Base-by-base conservation (phyloP, 1,139 yeast genomes). In the Taiozyma sp. region DNA sequence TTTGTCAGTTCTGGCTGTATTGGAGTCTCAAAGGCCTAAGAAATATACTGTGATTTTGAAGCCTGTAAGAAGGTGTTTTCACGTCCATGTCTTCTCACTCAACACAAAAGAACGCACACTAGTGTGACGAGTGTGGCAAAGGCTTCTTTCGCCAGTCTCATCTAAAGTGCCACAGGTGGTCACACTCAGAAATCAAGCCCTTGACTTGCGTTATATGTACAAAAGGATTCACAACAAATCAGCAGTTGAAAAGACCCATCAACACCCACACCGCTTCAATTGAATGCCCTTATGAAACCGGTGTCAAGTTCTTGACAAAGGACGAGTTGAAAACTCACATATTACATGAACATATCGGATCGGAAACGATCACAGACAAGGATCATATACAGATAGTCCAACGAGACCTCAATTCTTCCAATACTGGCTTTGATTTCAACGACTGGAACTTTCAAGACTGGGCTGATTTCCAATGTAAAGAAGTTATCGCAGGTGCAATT, bases 401-500 rank as follows among this genome's bases (percentile, higher is more conserved):
- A 13, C 16, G 11, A n/a, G 39, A 35, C 9, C 21, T 35, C 5
- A 19, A 35, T 16, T 7, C 39, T 16, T n/a, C 39, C 11, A 16
- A 35, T n/a, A 7, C 39, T 35, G 21, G 6, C n/a, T 16, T 7
- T 13, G 2, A 10, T 13, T 35, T 35, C 21, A 35, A n/a, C 21
- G 39, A 35, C 19, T 35, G 39, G 39, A 35, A 16, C 14, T 16
- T 35, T 35, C 21, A 35, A n/a, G 22, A 35, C 11, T 35, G 39
- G 39, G n/a, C 11, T 13, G 11, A 35, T 10, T 35, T 16, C 11
- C 39, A 35, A 8, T 16, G 39, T 16, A 35, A 35, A 16, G 39
- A 35, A 35, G 39, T 16, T 6, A 64, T 72, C 42, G 69, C 73
- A 6, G 44, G 56, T 5, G 63, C 59, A 24, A 62, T 67, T 29